Evolutionary conservation across 805 yeast species (phyloP).

Genomic region (Lachancea nothofagi): DNA sequence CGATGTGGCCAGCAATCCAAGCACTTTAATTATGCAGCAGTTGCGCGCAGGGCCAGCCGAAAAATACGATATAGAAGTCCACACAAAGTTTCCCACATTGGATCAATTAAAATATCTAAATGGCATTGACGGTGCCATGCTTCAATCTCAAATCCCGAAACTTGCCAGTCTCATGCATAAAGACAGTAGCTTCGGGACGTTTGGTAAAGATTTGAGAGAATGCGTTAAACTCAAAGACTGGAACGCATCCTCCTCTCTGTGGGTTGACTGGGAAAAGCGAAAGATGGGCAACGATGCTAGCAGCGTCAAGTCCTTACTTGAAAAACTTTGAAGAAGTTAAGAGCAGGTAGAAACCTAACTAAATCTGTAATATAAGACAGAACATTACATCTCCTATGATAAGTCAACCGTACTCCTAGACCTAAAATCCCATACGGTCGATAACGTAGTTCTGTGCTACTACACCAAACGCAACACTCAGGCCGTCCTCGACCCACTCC

Average conservation of each 20-base stretch:
- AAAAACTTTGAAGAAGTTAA: neutral
- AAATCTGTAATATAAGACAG: neutral
- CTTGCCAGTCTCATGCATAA: conserved; percentile 14
- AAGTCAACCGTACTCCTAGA: neutral
- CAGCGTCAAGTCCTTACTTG: conserved; percentile 13
- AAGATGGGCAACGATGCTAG: conserved; percentile 23
- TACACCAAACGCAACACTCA: conserved; percentile 74
- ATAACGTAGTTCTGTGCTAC: conserved; percentile 88
- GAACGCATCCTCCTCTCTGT: conserved; percentile 23
- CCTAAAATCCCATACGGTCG: conserved; percentile 53
- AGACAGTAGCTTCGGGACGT: conserved; percentile 16
- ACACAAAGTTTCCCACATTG: conserved; percentile 24
- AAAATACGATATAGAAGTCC: conserved; percentile 21
- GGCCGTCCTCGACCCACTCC: conserved; percentile 74
- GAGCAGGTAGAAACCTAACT: neutral
- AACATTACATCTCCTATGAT: neutral
- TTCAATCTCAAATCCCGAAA: conserved; percentile 18
- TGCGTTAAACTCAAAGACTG: conserved; percentile 21
- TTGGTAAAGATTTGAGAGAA: conserved; percentile 20
- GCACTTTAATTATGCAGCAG: conserved; percentile 14
- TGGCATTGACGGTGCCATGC: conserved; percentile 12
- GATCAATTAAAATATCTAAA: conserved; percentile 30
- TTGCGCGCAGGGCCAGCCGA: conserved; percentile 16
- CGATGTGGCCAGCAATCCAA: conserved; percentile 24
- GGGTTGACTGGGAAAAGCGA: conserved; percentile 35